phyloP scores from a whole-genome alignment of 495 filamentous ascomycete genomes.

The Beverwykella pulmonaria region DNA sequence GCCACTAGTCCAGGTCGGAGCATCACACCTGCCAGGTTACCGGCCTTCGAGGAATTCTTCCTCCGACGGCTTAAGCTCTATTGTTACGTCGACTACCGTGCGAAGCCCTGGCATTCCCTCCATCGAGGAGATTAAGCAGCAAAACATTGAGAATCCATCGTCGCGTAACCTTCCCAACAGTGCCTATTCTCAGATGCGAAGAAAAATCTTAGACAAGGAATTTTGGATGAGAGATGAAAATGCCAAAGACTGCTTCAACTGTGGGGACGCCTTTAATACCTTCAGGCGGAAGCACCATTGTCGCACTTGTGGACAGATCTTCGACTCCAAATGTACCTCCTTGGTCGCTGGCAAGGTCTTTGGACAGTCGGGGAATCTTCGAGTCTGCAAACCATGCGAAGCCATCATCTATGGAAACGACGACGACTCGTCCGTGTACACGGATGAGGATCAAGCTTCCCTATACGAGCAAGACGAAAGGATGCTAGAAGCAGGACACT shows the following conservation, averaged over 20 bases:
- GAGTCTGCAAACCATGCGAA: constrained; percentile 95
- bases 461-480: constrained; percentile 30
- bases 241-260: constrained; percentile 95
- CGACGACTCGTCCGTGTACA: constrained; percentile 88
- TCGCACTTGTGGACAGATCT: constrained; percentile 91
- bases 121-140: constrained; percentile 27
- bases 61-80: constrained; percentile 44
- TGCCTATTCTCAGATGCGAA: constrained; percentile 69
- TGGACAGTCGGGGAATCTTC: constrained; percentile 80
- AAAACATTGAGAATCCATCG: constrained; percentile 3
- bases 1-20: constrained; percentile 51
- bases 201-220: constrained; percentile 84
- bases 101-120: constrained; percentile 30
- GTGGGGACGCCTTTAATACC: constrained; percentile 84
- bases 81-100: constrained; percentile 34
- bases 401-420: constrained; percentile 86
- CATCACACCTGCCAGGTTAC: constrained; percentile 53
- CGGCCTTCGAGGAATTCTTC: constrained; percentile 65
- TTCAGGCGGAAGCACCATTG: constrained; percentile 98
- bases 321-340: constrained; percentile 94
- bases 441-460: constrained; percentile 57
- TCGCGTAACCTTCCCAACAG: constrained; percentile 54
- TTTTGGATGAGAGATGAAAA: constrained; percentile 99
- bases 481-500: neutral
- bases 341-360: constrained; percentile 83